Evolutionary conservation across 2,329 filamentous ascomycete species (phyloP).

Genomic region (Chlorencoelia australis): DNA sequence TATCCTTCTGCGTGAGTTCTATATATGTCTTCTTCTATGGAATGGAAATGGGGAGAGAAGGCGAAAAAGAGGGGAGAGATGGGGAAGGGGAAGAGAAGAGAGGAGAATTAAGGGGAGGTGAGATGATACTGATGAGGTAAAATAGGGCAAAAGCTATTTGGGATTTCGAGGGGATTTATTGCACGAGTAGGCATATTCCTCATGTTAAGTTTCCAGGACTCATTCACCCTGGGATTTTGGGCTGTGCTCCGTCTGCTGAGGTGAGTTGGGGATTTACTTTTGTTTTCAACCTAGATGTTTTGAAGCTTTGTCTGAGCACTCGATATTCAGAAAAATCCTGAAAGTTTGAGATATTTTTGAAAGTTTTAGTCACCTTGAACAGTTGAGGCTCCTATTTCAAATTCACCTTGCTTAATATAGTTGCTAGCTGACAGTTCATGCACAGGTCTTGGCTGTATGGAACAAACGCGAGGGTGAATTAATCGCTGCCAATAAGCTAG

Average conservation of each 20-base stretch:
- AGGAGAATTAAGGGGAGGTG: too few relatives aligned
- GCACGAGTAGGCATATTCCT: slow-evolving; percentile 76
- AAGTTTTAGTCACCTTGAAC: too few relatives aligned
- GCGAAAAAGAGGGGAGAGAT: too few relatives aligned
- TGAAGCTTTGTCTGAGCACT: too few relatives aligned
- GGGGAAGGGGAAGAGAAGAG: too few relatives aligned
- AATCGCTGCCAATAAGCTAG: slow-evolving; percentile 56
- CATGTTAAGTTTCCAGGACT: slow-evolving; percentile 80
- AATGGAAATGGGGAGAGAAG: too few relatives aligned
- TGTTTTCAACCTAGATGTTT: too few relatives aligned
- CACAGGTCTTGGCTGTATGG: slow-evolving; percentile 62
- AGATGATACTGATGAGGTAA: slow-evolving; percentile 2
- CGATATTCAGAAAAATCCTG: too few relatives aligned
- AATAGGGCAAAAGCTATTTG: slow-evolving; percentile 59
- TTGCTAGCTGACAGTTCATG: too few relatives aligned
- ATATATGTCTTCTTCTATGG: neutral
- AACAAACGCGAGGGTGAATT: slow-evolving; percentile 75
- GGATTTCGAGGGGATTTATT: slow-evolving; percentile 72
- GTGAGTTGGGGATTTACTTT: slow-evolving; percentile 10
- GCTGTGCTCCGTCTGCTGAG: slow-evolving; percentile 67
- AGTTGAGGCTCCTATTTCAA: too few relatives aligned
- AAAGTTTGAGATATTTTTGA: too few relatives aligned
- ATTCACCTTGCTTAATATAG: too few relatives aligned
- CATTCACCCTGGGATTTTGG: slow-evolving; percentile 80
- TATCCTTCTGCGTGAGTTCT: slow-evolving; percentile 67